Base-by-base conservation (phyloP, 768 basidiomycete species). In the Collybiopsis confluens region DNA sequence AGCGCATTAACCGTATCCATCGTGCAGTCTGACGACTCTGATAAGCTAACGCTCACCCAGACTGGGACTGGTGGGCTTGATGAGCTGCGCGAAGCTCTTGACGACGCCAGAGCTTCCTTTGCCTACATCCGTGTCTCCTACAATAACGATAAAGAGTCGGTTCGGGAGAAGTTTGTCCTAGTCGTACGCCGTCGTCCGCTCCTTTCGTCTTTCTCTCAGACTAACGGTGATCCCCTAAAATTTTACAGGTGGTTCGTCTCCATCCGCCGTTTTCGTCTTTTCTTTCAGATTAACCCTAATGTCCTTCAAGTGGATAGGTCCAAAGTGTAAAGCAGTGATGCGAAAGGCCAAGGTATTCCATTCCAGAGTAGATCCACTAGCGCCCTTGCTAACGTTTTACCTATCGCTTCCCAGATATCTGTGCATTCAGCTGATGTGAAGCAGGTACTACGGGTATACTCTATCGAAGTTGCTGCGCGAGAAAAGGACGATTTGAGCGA, bases 191-290 rank as follows among this genome's bases (percentile, higher is more conserved):
- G n/a, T n/a, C n/a, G n/a, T n/a, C 24, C 54, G 45, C 51, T 42
- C 57, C 54, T 58, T 54, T 26, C 48, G 59, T 52, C 52, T 44
- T 52, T 48, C 54, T 27, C 40, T 20, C 33, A 15, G 8, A 20
- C 57, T 33, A 35, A 45, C 56, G 58, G 59, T 47, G 54, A 43
- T 58, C 57, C 60, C 50, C 56, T 54, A 54, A 52, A 79, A 76
- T 77, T 92, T 89, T 90, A 92, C 92, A 70, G 90, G 91, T 41
- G n/a, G n/a, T n/a, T n/a, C n/a, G n/a, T n/a, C n/a, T n/a, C n/a
- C n/a, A n/a, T n/a, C 24, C 54, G 45, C 51, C 44, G 58, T 53
- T 58, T 54, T 26, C 48, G 59, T 52, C 52, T 44, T 44, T 52
- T 48, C 54, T 27, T 35, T 20, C 33, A 15, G 8, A 20, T 59